Evolutionary conservation across 2,329 filamentous ascomycete species (phyloP).

Genomic region (Simplicillium aogashimaense): DNA sequence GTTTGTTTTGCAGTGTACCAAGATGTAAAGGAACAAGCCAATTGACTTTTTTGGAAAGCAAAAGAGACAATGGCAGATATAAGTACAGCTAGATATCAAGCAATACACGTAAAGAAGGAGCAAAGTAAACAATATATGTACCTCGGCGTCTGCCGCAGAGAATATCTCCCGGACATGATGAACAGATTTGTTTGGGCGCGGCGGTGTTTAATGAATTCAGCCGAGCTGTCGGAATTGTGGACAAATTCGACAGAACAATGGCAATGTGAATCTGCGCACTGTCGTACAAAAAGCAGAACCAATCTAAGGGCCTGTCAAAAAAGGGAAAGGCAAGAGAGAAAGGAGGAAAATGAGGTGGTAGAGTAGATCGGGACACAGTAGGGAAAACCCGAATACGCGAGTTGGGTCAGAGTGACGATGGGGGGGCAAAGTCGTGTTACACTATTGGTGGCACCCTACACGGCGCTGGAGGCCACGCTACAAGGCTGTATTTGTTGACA

Average conservation of each 20-base stretch:
- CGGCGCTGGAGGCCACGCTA: too few relatives aligned
- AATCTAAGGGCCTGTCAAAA: too few relatives aligned
- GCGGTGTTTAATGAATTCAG: not conserved
- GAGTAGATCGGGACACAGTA: not conserved
- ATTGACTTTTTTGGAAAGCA: not conserved
- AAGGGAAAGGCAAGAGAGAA: not conserved
- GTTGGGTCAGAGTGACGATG: too few relatives aligned
- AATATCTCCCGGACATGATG: conserved; percentile 27
- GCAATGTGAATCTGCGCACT: not conserved
- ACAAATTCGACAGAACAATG: not conserved
- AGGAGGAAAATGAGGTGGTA: not conserved
- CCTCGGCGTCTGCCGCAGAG: conserved; percentile 26
- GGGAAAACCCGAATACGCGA: too few relatives aligned
- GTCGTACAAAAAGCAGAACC: too few relatives aligned
- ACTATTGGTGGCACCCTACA: too few relatives aligned
- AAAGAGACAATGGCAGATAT: conserved; percentile 5
- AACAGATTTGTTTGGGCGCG: too few relatives aligned
- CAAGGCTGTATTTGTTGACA: too few relatives aligned
- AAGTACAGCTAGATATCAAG: conserved; percentile 1
- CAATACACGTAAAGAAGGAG: not conserved
- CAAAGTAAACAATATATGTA: conserved; percentile 11
- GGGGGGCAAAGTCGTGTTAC: too few relatives aligned
- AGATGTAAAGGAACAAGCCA: too few relatives aligned
- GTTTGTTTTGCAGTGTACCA: too few relatives aligned
- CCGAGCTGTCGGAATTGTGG: conserved; percentile 1